These are phyloP conservation scores for Perkinsela sp. DNA, from an alignment of 208 protist species.

Conservation along the genomic window DNA sequence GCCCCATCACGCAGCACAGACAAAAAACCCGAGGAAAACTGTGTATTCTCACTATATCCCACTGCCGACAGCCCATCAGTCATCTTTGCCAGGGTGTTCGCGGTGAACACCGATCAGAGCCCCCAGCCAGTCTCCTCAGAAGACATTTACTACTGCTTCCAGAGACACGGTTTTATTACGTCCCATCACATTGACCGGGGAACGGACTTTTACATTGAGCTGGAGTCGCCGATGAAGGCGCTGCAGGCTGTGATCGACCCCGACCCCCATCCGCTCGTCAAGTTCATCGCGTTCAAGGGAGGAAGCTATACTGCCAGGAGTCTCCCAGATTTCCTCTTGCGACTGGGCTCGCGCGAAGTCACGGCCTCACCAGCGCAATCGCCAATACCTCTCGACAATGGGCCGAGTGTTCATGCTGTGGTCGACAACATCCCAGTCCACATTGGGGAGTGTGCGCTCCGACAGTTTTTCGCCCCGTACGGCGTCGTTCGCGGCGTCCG, in stretches of 20 bases:
- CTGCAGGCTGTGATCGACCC: not conserved
- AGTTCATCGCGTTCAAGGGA: not conserved
- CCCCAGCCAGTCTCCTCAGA: not conserved
- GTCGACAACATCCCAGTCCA: not conserved
- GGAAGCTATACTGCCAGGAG: not conserved
- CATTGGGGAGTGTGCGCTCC: not conserved
- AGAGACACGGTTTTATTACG: not conserved
- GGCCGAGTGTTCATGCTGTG: not conserved
- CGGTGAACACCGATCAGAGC: not conserved
- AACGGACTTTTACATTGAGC: not conserved
- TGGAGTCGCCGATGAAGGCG: not conserved
- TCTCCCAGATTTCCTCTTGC: not conserved
- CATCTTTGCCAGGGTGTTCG: not conserved
- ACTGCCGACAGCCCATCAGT: not conserved
- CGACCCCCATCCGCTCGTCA: not conserved
- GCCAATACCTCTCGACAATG: too few species aligned
- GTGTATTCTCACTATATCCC: not conserved
- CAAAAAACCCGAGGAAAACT: too few species aligned
- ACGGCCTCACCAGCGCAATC: not conserved
- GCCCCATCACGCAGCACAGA: too few species aligned
- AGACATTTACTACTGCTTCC: not conserved
- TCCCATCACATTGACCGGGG: not conserved
- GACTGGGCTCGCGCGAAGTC: not conserved
- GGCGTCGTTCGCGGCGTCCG: not conserved
- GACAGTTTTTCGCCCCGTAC: not conserved